These are phyloP conservation scores for Cutaneotrichosporon daszewskae DNA, from an alignment of 1,284 basidiomycete species.

Conservation along the genomic window DNA sequence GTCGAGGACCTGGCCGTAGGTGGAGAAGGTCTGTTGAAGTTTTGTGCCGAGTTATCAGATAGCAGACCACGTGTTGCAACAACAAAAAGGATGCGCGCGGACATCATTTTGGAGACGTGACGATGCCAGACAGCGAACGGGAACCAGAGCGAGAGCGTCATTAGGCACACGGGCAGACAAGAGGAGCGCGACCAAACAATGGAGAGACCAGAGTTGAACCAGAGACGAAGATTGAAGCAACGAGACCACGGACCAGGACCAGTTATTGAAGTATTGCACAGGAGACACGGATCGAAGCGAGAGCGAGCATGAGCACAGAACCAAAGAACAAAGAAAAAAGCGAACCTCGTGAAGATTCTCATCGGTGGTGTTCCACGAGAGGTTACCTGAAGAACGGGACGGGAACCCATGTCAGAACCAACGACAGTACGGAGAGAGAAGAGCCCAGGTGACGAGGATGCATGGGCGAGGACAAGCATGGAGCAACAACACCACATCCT, in stretches of 20 bases:
- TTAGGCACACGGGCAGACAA: conserved; percentile 14
- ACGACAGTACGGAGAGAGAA: not conserved
- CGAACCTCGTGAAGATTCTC: conserved; percentile 71
- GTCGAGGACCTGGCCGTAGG: conserved; percentile 46
- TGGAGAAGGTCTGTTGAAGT: conserved; percentile 39
- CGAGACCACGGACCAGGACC: conserved; percentile 3
- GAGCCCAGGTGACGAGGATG: not conserved
- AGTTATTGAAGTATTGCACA: conserved; percentile 9
- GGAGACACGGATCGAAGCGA: conserved; percentile 19
- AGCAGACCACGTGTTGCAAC: too few relatives aligned
- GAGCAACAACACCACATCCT: too few relatives aligned
- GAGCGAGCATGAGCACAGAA: conserved; percentile 60
- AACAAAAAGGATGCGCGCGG: too few relatives aligned
- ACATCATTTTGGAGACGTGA: too few relatives aligned
- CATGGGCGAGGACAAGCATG: too few relatives aligned
- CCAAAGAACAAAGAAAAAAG: conserved; percentile 53
- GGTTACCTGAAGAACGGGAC: conserved; percentile 39
- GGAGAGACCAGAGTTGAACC: conserved; percentile 1
- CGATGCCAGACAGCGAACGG: not conserved
- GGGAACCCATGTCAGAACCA: not conserved
- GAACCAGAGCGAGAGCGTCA: too few relatives aligned
- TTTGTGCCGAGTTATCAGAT: not conserved
- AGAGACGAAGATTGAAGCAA: conserved; percentile 2
- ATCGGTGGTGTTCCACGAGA: conserved; percentile 80
- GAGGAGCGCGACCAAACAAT: conserved; percentile 1